These are phyloP conservation scores for Candida insectalens DNA, from an alignment of 805 yeast species.

Conservation along the genomic window DNA sequence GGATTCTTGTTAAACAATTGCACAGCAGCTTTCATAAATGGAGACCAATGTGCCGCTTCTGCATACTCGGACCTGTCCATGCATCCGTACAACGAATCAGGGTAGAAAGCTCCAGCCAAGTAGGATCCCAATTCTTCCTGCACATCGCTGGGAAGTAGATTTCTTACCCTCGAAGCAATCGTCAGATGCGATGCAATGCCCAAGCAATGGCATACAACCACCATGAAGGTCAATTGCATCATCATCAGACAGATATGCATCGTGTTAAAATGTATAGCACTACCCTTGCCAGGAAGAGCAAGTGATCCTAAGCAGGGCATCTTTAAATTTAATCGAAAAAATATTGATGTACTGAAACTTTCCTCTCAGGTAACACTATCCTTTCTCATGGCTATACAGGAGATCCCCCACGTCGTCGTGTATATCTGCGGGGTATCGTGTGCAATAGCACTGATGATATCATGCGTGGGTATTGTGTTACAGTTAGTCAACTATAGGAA, in stretches of 20 bases:
- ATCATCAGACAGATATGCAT: no score
- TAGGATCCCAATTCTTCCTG: slow-evolving; percentile 20
- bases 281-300: no score
- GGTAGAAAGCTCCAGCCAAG: slow-evolving; percentile 59
- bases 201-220: slow-evolving; percentile 5
- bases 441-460: slow-evolving; percentile 26
- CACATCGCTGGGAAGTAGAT: slow-evolving; percentile 25
- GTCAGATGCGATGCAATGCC: slow-evolving; percentile 28
- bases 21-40: slow-evolving; percentile 40
- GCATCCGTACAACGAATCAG: slow-evolving; percentile 61
- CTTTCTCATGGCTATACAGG: neutral
- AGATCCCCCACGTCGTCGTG: slow-evolving; percentile 9
- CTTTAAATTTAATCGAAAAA: no score
- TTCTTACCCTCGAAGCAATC: slow-evolving; percentile 23
- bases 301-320: no score
- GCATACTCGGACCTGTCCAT: slow-evolving; percentile 40
- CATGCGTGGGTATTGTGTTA: slow-evolving; percentile 34
- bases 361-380: neutral
- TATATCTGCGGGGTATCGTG: slow-evolving; percentile 16
- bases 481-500: slow-evolving; percentile 72
- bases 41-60: slow-evolving; percentile 66
- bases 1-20: slow-evolving; percentile 27
- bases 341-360: no score
- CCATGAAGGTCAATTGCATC: no score
- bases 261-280: no score